A percentile compares a stretch with the other conserved stretches of the same genome.
Conservation (phyloP, 345 rosid species). For the Eucalyptus albens region DNA sequence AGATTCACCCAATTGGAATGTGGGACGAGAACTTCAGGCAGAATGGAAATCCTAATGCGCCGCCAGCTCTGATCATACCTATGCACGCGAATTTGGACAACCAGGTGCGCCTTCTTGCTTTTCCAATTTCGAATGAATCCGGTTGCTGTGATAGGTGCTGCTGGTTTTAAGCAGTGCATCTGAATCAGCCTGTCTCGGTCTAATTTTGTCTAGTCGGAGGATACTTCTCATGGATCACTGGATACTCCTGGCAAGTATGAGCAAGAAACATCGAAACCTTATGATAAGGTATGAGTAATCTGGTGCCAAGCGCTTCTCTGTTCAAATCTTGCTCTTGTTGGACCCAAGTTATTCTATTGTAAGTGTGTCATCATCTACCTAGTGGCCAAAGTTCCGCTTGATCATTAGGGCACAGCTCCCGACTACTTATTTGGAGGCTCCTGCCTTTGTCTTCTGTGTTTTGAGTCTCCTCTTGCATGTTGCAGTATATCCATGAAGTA, state of each 20-base stretch:
- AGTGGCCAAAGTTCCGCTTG: not conserved
- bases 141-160: not conserved
- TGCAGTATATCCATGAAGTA: not conserved
- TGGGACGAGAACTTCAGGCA: conserved; percentile 73
- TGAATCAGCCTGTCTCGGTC: not conserved
- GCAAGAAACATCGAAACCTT: conserved; percentile 69
- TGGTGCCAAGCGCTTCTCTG: not conserved
- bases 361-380: not conserved
- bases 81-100: conserved; percentile 45
- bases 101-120: conserved; percentile 28
- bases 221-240: conserved; percentile 55
- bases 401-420: not conserved
- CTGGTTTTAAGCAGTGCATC: not conserved
- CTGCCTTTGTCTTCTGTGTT: not conserved
- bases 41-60: conserved; percentile 28
- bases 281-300: conserved; percentile 40
- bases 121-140: not conserved
- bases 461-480: not conserved
- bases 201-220: conserved; percentile 57
- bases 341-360: not conserved
- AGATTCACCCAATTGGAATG: conserved; percentile 59
- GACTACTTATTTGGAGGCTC: not conserved
- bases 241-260: conserved; percentile 55
- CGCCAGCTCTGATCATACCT: conserved; percentile 34
- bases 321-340: not conserved